These are phyloP conservation scores for Colletotrichum limetticola DNA, from an alignment of 2,329 filamentous ascomycete species.

Conservation along the genomic window DNA sequence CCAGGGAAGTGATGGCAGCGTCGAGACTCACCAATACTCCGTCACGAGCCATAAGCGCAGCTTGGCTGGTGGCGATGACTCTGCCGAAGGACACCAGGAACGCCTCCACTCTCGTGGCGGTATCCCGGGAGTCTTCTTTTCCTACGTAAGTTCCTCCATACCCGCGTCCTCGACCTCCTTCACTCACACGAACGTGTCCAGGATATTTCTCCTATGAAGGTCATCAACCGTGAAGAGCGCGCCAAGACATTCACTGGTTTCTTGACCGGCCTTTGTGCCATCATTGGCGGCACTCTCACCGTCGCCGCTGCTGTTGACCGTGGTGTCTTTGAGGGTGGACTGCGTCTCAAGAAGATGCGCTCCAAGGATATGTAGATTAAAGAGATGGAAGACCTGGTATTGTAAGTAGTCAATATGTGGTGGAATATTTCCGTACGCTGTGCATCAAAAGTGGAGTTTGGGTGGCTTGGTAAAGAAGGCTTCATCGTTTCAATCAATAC, in stretches of 20 bases:
- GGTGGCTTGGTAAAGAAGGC: slow-evolving; percentile 29
- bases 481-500: slow-evolving; percentile 21
- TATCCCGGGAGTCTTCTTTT: slow-evolving; percentile 98
- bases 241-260: slow-evolving; percentile 92
- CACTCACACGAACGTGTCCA: slow-evolving; percentile 48
- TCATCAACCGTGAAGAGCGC: slow-evolving; percentile 93
- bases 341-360: slow-evolving; percentile 87
- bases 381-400: background rate
- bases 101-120: slow-evolving; percentile 88
- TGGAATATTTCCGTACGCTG: slow-evolving; percentile 19
- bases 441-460: slow-evolving; percentile 37
- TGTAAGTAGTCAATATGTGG: slow-evolving; percentile 32
- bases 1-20: slow-evolving; percentile 75
- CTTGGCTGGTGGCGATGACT: slow-evolving; percentile 83
- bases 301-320: slow-evolving; percentile 95
- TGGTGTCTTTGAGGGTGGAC: slow-evolving; percentile 87
- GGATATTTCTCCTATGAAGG: slow-evolving; percentile 99
- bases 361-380: slow-evolving; percentile 65
- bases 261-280: slow-evolving; percentile 91
- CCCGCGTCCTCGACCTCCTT: background rate
- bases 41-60: slow-evolving; percentile 97
- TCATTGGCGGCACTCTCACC: slow-evolving; percentile 93
- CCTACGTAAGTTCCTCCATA: slow-evolving; percentile 75
- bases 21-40: slow-evolving; percentile 98
- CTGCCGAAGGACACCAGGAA: slow-evolving; percentile 90